Percentiles rank a stretch among this genome's conserved stretches.
Evolutionary conservation across 257 asterid species (phyloP).

Genomic region (Vinca minor): DNA sequence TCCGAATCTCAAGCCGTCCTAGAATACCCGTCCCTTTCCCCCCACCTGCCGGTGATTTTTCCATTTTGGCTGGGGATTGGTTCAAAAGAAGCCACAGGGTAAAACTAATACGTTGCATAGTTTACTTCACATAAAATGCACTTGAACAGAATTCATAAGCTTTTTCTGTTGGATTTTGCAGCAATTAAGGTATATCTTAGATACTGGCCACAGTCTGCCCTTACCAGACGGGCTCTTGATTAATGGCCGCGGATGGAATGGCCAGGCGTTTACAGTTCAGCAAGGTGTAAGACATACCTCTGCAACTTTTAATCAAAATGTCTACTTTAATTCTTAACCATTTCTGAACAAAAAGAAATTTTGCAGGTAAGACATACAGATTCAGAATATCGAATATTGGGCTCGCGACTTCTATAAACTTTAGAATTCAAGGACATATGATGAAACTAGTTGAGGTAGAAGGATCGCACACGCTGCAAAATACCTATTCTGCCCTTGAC

Average conservation of each 20-base stretch:
- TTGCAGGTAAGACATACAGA: constrained; percentile 79
- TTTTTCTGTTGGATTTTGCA: constrained; percentile 26
- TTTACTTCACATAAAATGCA: neutral
- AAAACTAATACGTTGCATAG: constrained; percentile 11
- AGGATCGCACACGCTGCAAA: constrained; percentile 94
- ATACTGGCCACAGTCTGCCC: constrained; percentile 76
- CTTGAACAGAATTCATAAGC: no score
- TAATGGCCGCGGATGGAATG: constrained; percentile 92
- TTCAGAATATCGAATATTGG: constrained; percentile 92
- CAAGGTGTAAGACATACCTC: constrained; percentile 41
- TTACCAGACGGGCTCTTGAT: constrained; percentile 88
- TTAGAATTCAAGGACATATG: constrained; percentile 78
- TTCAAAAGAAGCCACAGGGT: constrained; percentile 78
- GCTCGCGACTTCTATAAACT: constrained; percentile 57
- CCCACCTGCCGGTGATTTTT: constrained; percentile 63
- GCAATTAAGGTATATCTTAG: constrained; percentile 68
- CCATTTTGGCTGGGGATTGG: constrained; percentile 85
- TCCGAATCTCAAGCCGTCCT: constrained; percentile 79
- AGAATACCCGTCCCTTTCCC: constrained; percentile 80
- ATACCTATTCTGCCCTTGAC: constrained; percentile 58
- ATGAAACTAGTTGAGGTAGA: constrained; percentile 92
- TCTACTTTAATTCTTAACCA: neutral
- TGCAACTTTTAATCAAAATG: neutral
- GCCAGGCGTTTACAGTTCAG: constrained; percentile 70
- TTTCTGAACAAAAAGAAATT: neutral